A percentile compares a stretch with the other conserved stretches of the same genome.
Conservation (phyloP, 169 alveolate species). For the Miamiensis avidus region DNA sequence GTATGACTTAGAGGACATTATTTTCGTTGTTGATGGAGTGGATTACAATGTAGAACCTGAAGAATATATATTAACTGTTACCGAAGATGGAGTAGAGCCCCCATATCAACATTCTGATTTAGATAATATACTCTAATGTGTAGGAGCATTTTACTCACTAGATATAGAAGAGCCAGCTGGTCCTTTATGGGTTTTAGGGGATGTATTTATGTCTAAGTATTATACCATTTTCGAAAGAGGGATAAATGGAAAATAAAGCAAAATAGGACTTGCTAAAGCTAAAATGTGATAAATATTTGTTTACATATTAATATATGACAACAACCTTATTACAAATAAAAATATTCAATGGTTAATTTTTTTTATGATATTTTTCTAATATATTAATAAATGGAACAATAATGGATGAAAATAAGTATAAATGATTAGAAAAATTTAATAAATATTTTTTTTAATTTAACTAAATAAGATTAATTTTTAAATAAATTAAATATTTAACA, state of each 20-base stretch:
- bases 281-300: neutral
- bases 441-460: no score
- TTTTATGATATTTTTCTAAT: no score
- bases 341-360: no score
- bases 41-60: slow-evolving; percentile 48
- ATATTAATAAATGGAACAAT: no score
- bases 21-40: slow-evolving; percentile 60
- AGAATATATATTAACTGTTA: slow-evolving; percentile 54
- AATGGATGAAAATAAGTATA: no score
- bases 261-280: slow-evolving; percentile 80
- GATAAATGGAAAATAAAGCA: slow-evolving; percentile 45
- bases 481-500: no score
- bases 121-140: slow-evolving; percentile 27
- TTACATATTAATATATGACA: no score
- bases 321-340: no score
- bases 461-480: no score
- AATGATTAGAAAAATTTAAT: no score
- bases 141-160: slow-evolving; percentile 22
- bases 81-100: slow-evolving; percentile 39
- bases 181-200: slow-evolving; percentile 86
- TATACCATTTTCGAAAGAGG: slow-evolving; percentile 82
- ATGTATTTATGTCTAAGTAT: slow-evolving; percentile 72
- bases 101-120: slow-evolving; percentile 4
- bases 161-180: slow-evolving; percentile 55
- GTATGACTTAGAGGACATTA: slow-evolving; percentile 36